Conservation (phyloP, 2,329 filamentous ascomycete species). For the Neurospora sp. region DNA sequence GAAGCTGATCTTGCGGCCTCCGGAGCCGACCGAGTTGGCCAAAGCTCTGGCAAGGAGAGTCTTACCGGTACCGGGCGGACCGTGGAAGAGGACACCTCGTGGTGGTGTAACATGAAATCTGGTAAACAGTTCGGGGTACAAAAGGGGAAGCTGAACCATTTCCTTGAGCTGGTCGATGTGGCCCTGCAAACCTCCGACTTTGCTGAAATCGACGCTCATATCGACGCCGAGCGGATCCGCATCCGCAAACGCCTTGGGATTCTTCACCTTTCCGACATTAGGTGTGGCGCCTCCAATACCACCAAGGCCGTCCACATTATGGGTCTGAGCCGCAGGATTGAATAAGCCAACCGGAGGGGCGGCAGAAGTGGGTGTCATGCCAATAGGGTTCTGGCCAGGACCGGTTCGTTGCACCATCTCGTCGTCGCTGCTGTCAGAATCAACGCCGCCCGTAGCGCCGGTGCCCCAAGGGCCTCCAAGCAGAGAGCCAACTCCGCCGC, state of each 20-base stretch:
- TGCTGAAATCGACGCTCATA: constrained; percentile 83
- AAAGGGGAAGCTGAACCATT: constrained; percentile 89
- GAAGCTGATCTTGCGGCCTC: constrained; percentile 91
- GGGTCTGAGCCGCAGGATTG: constrained; percentile 11
- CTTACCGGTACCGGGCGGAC: constrained; percentile 94
- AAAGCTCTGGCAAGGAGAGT: constrained; percentile 90
- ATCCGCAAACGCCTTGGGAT: constrained; percentile 83
- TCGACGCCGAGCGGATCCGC: constrained; percentile 92
- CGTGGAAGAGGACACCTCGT: constrained; percentile 90
- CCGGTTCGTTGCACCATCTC: constrained; percentile 60
- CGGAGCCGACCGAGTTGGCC: constrained; percentile 79
- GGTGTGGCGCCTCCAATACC: constrained; percentile 43
- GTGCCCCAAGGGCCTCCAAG: constrained; percentile 66
- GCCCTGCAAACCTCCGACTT: constrained; percentile 82
- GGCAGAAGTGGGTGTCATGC: constrained; percentile 47
- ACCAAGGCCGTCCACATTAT: constrained; percentile 13
- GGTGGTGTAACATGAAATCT: constrained; percentile 90
- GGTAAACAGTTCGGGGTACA: constrained; percentile 90
- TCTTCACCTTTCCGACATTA: constrained; percentile 88
- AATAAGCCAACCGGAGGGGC: constrained; percentile 35
- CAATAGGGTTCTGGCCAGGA: constrained; percentile 45
- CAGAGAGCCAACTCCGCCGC: constrained; percentile 60
- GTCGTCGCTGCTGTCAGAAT: constrained; percentile 96
- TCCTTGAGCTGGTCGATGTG: constrained; percentile 97
- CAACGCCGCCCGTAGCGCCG: constrained; percentile 65